Evolutionary conservation across 2,329 filamentous ascomycete species (phyloP), one percentile per base, ranked within the genome.

Genomic region (Alternaria postmessia): DNA sequence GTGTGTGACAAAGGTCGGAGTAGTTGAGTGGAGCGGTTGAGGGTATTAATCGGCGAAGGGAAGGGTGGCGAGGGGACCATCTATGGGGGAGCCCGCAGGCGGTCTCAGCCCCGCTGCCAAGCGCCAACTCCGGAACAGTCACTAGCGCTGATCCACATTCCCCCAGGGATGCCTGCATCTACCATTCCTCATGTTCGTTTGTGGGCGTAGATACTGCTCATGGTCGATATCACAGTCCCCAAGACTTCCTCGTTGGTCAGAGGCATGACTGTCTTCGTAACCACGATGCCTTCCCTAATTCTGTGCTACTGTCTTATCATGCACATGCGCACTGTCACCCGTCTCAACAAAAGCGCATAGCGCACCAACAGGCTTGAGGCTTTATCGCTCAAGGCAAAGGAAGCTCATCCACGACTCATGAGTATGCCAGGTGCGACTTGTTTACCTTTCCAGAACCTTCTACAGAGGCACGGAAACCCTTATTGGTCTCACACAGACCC

Each of bases 71-170:
- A 60, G 53, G 48, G 57, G 51, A 56, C 34, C 41, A 41, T 51
- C 34, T 30, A 24, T 22, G 41, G 41, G 41, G 36, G 36, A 54
- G 51, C 51, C 57, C 39, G 44, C 24, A 47, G 39, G 51, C 47
- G 57, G 57, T 60, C 57, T 60, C 57, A 57, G 57, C 57, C 57
- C 57, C 57, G 28, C 57, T 57, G 46, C 57, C 57, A 51, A 60
- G 53, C n/a, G 20, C 16, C 46, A 38, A 38, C 30, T 34, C 54
- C 54, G 34, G 32, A 51, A 42, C 18, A 51, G 54, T 56, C 44
- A 42, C 20, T 34, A 51, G 54, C 54, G 52, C 46, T 49, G 46
- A 24, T 34, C 46, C 6, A 38, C 14, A 7, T 20, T 26, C 32
- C 20, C 7, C 39, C 18, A 22, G 39, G 18, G 39, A 18, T 48